Percentiles rank a stretch among this genome's conserved stretches.
Conservation (phyloP, 352 stramenopile genomes). For the Chrysophaeum taylorii region DNA sequence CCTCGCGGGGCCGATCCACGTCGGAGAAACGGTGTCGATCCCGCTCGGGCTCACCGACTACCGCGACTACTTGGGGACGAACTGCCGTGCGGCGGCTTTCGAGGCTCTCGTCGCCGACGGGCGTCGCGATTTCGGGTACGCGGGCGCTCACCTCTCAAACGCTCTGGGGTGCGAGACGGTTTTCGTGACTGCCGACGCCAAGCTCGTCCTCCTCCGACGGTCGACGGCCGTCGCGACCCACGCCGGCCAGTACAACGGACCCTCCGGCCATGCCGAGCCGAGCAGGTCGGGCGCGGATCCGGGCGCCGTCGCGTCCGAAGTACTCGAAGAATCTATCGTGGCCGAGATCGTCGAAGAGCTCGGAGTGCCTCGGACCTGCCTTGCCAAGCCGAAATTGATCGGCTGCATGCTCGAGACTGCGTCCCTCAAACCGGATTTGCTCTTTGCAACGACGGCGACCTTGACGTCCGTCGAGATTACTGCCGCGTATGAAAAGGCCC, state of each 20-base stretch:
- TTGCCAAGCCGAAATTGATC: not conserved
- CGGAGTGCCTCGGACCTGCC: not conserved
- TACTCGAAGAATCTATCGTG: not conserved
- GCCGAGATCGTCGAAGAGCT: not conserved
- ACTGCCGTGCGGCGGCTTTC: too few relatives aligned
- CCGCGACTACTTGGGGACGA: conserved; percentile 2
- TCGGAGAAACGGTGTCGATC: not conserved
- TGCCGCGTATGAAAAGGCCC: not conserved
- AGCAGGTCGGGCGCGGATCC: not conserved
- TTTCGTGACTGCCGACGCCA: not conserved
- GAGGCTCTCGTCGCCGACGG: too few relatives aligned
- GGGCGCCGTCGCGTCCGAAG: not conserved
- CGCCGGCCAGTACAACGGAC: not conserved
- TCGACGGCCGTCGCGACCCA: not conserved
- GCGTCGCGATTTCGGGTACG: not conserved
- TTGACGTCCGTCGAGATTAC: not conserved
- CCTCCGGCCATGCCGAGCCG: conserved; percentile 10
- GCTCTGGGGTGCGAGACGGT: conserved; percentile 7
- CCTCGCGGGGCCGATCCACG: not conserved
- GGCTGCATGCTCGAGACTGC: not conserved
- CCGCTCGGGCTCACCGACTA: conserved; percentile 6
- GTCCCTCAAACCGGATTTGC: not conserved
- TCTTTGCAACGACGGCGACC: not conserved
- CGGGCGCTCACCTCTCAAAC: not conserved
- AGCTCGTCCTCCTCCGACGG: not conserved